These are phyloP conservation scores for Cucumis sativus DNA, from an alignment of 306 rosid genomes.

Conservation along the genomic window DNA sequence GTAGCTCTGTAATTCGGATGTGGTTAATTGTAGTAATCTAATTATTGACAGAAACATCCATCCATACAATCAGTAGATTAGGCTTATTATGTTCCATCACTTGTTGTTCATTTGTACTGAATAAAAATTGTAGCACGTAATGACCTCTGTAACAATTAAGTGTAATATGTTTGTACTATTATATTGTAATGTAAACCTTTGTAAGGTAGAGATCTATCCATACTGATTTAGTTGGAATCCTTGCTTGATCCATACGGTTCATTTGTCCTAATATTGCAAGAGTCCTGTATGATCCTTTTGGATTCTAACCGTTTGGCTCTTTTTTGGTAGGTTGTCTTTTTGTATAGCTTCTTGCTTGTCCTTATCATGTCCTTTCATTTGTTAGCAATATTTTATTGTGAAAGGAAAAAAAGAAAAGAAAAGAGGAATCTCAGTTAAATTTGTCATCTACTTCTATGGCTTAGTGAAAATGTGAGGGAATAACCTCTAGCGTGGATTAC, in stretches of 20 bases:
- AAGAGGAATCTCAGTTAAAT: neutral
- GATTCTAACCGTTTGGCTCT: neutral
- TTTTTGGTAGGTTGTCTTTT: neutral
- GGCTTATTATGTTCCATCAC: slow-evolving; percentile 43
- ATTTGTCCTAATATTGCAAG: neutral
- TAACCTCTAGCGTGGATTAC: neutral
- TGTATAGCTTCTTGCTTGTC: neutral
- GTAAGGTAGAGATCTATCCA: slow-evolving; percentile 11
- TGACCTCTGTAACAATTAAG: slow-evolving; percentile 30
- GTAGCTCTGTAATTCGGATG: slow-evolving; percentile 37
- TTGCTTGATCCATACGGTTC: neutral
- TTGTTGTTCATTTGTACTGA: slow-evolving; percentile 18
- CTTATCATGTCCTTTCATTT: too few species aligned
- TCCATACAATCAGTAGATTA: slow-evolving; percentile 40
- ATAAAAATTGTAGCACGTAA: slow-evolving; percentile 37
- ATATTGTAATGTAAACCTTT: slow-evolving; percentile 27
- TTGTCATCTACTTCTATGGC: neutral
- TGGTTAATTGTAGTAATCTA: slow-evolving; percentile 42
- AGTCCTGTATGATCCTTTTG: neutral
- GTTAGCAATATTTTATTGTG: too few species aligned
- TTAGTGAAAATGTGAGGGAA: neutral
- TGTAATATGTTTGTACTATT: slow-evolving; percentile 51
- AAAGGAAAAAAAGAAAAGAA: too few species aligned
- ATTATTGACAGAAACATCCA: slow-evolving; percentile 47
- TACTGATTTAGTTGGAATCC: neutral